Conservation (phyloP, 345 rosid species). For the Dipteronia sinensis region DNA sequence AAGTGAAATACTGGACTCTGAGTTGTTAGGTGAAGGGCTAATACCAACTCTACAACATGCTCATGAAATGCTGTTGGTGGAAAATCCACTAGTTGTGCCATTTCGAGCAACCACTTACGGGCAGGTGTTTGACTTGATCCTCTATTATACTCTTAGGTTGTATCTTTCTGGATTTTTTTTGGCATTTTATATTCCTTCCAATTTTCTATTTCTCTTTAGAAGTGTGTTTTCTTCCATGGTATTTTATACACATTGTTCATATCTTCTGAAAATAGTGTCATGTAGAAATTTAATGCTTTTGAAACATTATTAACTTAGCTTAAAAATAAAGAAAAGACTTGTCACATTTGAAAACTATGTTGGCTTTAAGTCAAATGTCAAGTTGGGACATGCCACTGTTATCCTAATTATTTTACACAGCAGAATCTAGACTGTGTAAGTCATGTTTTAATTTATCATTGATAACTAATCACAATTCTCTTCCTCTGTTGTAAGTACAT, state of each 20-base stretch:
- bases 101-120: conserved; percentile 77
- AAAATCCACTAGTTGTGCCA: conserved; percentile 79
- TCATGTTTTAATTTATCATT: neutral
- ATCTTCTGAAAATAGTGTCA: neutral
- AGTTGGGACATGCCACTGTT: neutral
- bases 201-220: neutral
- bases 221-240: neutral
- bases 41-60: conserved; percentile 94
- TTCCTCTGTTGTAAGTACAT: neutral
- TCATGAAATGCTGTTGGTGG: conserved; percentile 74
- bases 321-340: neutral
- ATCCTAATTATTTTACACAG: neutral
- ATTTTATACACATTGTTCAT: neutral
- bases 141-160: neutral
- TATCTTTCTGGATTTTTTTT: neutral
- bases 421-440: neutral
- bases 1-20: conserved; percentile 93
- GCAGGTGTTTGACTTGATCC: conserved; percentile 53
- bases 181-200: neutral
- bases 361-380: neutral
- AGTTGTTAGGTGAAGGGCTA: conserved; percentile 91
- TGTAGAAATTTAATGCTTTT: neutral
- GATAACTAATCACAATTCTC: neutral
- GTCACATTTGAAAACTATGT: neutral
- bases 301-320: neutral